Base-by-base conservation (phyloP, 768 basidiomycete species). In the Agrocybe praecox region DNA sequence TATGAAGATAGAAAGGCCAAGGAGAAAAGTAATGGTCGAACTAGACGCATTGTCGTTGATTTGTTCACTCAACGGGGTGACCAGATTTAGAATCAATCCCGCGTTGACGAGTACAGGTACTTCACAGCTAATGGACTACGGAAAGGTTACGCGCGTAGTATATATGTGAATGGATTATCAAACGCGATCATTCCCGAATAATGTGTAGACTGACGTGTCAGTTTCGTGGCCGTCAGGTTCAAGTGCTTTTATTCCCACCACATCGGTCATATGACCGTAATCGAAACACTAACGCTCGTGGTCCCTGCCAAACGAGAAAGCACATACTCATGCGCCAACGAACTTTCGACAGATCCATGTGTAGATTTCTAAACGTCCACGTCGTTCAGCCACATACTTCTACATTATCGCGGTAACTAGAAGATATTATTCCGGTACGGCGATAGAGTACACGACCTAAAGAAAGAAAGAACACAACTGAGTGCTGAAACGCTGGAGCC, bases 31-130 rank as follows among this genome's bases (percentile, higher is more conserved):
- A 86, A 68, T 56, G 83, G 69, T 66, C 65, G 74, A 60, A 85
- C 69, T 49, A 88, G 68, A 69, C 85, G 84, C 89, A 91, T 91
- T 65, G 71, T 52, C 29, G 52, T 29, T 33, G 29, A 42, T 19
- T 32, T 32, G 14, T 34, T 32, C 23, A 49, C 22, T 32, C 23
- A 19, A 22, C 29, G 26, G 32, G 26, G 17, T 49, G 48, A 12
- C 50, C 49, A 22, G 36, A 40, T 7, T 18, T 32, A 18, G 10
- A 9, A 42, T 5, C 1, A 40, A 36, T 44, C 19, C 45, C 26
- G 19, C 32, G 49, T 40, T 24, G 15, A 26, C 10, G 53, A 44
- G 22, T 15, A 58, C 23, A 47, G 46, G 19, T 42, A 19, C 44
- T 15, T 19, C 34, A n/a, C 23, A n/a, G 11, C 15, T 34, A 17